Evolutionary conservation across 768 basidiomycete species (phyloP), one percentile per base, ranked within the genome.

Genomic region (Dendrothele bispora): DNA sequence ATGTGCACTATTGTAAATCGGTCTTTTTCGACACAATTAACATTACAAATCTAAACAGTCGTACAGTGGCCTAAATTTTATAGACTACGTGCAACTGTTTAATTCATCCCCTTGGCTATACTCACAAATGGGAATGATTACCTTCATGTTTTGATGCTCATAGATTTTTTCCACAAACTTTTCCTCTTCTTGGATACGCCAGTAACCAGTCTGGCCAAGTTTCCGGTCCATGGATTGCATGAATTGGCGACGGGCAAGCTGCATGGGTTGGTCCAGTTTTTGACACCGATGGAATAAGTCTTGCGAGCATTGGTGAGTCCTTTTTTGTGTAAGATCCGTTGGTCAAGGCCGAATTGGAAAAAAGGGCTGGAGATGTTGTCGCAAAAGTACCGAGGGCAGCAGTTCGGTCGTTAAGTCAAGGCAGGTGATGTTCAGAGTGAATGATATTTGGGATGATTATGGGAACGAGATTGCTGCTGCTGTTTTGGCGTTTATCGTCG

Each of bases 381-480:
- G 28, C 30, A 43, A 32, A 53, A 56, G 29, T 43, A 29, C 20
- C 52, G 20, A 38, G 53, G 52, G 32, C 52, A 53, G 32, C 25
- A 8, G 39, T 49, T 42, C 21, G 47, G n/a, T n/a, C n/a, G n/a
- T n/a, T n/a, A n/a, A n/a, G n/a, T n/a, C n/a, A n/a, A n/a, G n/a
- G n/a, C n/a, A n/a, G n/a, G n/a, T n/a, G 1, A 55, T 68, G 34
- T 88, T 88, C 52, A 59, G 64, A 26, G 60, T 86, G 40, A 89
- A 88, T 56, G 73, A 80, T 46, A 69, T 88, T 49, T 84, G 80
- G 83, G 66, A 70, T n/a, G 88, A 91, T 62, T 62, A 58, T 42
- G 63, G 60, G 7, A 34, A 42, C 7, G 43, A 52, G 45, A 45
- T 60, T 18, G 40, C 53, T 17, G 11, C 61, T 14, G 46, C 52